These are phyloP conservation scores for Pleomassaria siparia DNA, from an alignment of 2,329 filamentous ascomycete genomes.

Conservation along the genomic window DNA sequence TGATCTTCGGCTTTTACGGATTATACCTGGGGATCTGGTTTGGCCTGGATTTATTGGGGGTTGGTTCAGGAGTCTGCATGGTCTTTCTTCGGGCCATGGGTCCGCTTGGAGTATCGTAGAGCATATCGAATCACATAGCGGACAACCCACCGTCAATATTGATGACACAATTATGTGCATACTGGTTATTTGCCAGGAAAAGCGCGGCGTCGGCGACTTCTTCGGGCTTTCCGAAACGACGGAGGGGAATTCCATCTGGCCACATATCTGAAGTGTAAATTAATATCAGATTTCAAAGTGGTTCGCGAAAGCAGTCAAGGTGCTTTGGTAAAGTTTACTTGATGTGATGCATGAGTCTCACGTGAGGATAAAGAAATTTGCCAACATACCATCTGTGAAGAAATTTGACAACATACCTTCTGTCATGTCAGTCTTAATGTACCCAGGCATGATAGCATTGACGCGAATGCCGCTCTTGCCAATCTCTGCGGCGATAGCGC, in stretches of 20 bases:
- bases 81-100: no score
- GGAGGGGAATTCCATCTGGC: constrained; percentile 59
- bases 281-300: constrained; percentile 8
- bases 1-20: background rate
- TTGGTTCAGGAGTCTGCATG: no score
- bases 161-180: constrained; percentile 83
- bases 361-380: background rate
- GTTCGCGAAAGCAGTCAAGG: no score
- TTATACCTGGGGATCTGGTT: constrained; percentile 2
- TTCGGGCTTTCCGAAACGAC: constrained; percentile 65
- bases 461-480: constrained; percentile 66
- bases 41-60: background rate
- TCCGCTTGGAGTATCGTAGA: background rate
- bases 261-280: constrained; percentile 42
- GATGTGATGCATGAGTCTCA: no score
- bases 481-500: constrained; percentile 65
- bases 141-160: constrained; percentile 79
- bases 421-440: constrained; percentile 81
- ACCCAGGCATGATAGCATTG: constrained; percentile 81
- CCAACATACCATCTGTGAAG: background rate
- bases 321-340: no score
- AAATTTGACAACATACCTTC: constrained; percentile 52
- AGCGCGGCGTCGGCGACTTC: constrained; percentile 82
- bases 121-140: background rate
- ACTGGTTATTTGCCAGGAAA: constrained; percentile 76